These are phyloP conservation scores for Heritiera littoralis DNA, from an alignment of 345 rosid genomes.

Conservation along the genomic window DNA sequence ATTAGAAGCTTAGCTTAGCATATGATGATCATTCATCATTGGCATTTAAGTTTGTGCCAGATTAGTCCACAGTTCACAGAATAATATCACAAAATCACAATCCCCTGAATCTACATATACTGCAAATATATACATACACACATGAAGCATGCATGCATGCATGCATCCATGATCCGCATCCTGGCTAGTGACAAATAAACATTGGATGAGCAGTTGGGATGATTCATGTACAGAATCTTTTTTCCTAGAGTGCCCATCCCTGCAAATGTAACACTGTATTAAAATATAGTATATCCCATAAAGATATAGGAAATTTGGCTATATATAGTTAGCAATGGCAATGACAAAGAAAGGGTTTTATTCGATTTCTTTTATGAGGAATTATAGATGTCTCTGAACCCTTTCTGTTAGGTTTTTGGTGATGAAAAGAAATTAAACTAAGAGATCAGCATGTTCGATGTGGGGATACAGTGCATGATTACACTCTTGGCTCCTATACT, in stretches of 20 bases:
- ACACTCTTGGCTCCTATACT: conserved; percentile 47
- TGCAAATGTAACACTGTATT: neutral
- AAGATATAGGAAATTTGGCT: neutral
- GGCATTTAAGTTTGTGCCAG: neutral
- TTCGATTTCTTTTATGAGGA: neutral
- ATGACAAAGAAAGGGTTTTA: neutral
- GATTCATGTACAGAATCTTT: neutral
- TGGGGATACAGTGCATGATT: conserved; percentile 49
- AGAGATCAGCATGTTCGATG: conserved; percentile 28
- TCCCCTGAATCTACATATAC: neutral
- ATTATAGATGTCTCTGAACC: neutral
- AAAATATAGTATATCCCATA: neutral
- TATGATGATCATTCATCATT: neutral
- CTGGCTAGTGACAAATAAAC: neutral
- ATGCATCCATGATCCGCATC: neutral
- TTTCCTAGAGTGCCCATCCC: neutral
- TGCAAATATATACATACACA: neutral
- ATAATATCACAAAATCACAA: neutral
- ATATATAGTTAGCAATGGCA: neutral
- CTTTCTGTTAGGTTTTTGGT: neutral
- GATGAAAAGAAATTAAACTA: neutral
- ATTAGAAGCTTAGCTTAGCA: conserved; percentile 10
- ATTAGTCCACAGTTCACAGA: neutral
- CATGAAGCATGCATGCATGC: neutral
- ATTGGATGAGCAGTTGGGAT: neutral